Evolutionary conservation across 163 green algal species (phyloP), one percentile per base, ranked within the genome.

Genomic region (Scenedesmus sp.): DNA sequence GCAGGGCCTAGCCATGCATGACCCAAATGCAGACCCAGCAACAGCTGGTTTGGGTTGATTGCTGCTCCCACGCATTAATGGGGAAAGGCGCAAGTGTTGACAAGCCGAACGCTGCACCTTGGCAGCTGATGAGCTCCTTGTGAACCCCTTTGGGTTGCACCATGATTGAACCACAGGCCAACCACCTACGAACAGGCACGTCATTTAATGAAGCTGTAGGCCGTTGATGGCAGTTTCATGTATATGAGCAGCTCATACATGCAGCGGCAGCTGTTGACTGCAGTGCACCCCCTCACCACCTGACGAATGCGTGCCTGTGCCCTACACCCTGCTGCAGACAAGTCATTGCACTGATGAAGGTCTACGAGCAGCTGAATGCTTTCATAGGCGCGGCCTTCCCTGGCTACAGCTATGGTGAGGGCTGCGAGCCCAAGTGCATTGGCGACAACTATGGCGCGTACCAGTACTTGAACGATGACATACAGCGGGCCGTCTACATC

Each of bases 361-460:
- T 90, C 1, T 40, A 61, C 43, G 15, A 87, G 56, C 56, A 46
- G 22, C 81, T 92, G n/a, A 92, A 92, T 18, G 30, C 44, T 10
- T 92, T 92, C 65, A 59, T 92, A 24, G 37, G 49, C 18, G 88
- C 70, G 30, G 88, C 88, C 13, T 92, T 92, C 46, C 73, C 81
- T n/a, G 88, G 87, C 78, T 91, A 85, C 46, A 40, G 35, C 37
- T 92, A 92, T 30, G 88, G 88, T 0, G 81, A 89, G 3, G 37
- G 26, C 70, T 92, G 88, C 37, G 88, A 89, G 81, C 81, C 88
- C 12, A 92, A 92, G 26, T 92, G 88, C 79, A 84, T 89, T n/a
- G 70, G 81, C 24, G 88, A 92, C 49, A 92, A 92, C 88, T 92
- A 89, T 16, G 88, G 80, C 46, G 44, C 65, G 26, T 84, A 89